Conservation (phyloP, 768 basidiomycete genomes). For the Tubosaeta sp. region DNA sequence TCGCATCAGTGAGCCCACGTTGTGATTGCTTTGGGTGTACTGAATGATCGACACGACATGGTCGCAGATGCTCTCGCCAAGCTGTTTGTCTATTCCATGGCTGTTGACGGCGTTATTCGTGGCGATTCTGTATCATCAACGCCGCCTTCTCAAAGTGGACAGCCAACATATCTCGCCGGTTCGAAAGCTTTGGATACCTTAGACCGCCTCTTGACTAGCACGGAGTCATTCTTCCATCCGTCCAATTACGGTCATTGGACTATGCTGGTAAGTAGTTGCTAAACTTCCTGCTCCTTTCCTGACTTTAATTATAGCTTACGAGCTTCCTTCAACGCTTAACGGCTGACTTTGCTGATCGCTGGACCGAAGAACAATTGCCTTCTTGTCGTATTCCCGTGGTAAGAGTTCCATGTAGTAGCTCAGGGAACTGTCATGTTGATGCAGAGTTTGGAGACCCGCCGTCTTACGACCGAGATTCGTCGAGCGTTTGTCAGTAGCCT, state of each 20-base stretch:
- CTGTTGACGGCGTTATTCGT: constrained; percentile 68
- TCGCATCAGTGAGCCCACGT: constrained; percentile 45
- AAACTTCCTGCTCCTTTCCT: constrained; percentile 1
- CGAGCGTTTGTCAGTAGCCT: constrained; percentile 77
- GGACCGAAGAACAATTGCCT: constrained; percentile 70
- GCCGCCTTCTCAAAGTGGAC: constrained; percentile 54
- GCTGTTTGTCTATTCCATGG: constrained; percentile 85
- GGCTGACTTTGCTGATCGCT: constrained; percentile 75
- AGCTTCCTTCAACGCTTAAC: constrained; percentile 78
- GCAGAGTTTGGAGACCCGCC: constrained; percentile 46
- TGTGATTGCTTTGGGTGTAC: background rate
- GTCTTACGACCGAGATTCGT: constrained; percentile 78
- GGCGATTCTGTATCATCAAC: constrained; percentile 49
- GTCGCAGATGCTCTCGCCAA: constrained; percentile 70
- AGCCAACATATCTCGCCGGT: constrained; percentile 66
- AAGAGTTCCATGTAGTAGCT: constrained; percentile 1
- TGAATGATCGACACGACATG: background rate
- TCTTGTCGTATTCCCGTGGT: constrained; percentile 78
- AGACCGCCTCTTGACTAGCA: constrained; percentile 83
- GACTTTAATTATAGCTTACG: constrained; percentile 47
- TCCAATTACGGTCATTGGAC: constrained; percentile 90
- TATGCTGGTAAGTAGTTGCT: constrained; percentile 17
- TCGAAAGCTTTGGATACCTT: constrained; percentile 86
- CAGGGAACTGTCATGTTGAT: background rate
- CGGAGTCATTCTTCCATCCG: constrained; percentile 94